Base-by-base conservation (phyloP, 75 land plant genomes). In the Sequoia sempervirens region DNA sequence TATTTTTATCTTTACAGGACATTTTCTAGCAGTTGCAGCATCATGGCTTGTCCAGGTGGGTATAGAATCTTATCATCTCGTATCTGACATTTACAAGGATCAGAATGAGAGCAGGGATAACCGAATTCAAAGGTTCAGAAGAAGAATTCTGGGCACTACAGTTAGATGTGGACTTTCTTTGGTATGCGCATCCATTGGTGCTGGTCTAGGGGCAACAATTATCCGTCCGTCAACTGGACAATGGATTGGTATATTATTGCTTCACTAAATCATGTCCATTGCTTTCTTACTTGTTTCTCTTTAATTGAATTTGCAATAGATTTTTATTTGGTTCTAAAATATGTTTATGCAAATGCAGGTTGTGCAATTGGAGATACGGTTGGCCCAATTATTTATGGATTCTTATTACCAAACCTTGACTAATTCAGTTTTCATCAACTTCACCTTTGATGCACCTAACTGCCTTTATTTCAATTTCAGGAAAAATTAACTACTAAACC, bases 1-100 rank as follows among this genome's bases (percentile, higher is more conserved):
- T 20, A 32, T 50, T 9, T 75, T 38, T 54, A 23, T 23, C 14
- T 73, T 54, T 75, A 80, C 95, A 96, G 98, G 89, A 23, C 96
- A 97, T 88, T 74, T 86, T 47, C 86, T 97, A 40, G 99, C 89
- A 34, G 91, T 95, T 52, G 89, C 89, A 78, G 98, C 99, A 76
- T 89, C 93, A 81, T 97, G 99, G 98, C 12, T 97, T 81, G 96
- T 97, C 34, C 93, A 97, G 86, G 81, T 92, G 81, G 90, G 91
- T 3, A 82, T 95, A 32, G 99, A 97, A 41, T 80, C 91, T n/a
- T 95, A 95, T 83, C 76, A 91, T 76, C 88, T 56, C 26, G 84
- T 87, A n/a, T 70, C 81, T 12, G 81, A 13, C 79, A 50, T 81
- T 11, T 84, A 82, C 84, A 83, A 90, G 45, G 86, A 91, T 37